Percentiles rank a stretch among this genome's conserved stretches.
phyloP scores from a whole-genome alignment of 768 basidiomycete species.

The Auriscalpium vulgare region DNA sequence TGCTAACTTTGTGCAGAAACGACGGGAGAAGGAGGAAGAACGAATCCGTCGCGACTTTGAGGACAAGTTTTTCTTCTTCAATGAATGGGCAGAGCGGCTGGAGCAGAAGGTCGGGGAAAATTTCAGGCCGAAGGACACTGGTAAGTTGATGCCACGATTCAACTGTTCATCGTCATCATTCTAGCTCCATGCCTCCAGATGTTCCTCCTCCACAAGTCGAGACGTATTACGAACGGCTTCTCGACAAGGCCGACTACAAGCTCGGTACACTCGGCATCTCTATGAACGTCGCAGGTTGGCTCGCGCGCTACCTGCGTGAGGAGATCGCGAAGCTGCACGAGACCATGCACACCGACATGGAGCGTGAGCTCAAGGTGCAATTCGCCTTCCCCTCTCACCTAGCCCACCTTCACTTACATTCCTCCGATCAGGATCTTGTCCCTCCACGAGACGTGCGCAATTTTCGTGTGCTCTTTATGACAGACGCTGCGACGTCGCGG shows the following conservation, averaged over 20 bases:
- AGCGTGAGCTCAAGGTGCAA: conserved; percentile 64
- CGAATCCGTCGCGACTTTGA: conserved; percentile 52
- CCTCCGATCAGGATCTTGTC: conserved; percentile 2
- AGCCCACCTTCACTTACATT: neutral
- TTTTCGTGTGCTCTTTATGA: conserved; percentile 11
- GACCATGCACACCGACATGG: conserved; percentile 49
- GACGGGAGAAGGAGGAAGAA: conserved; percentile 48
- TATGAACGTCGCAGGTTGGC: conserved; percentile 49
- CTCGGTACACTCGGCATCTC: conserved; percentile 34
- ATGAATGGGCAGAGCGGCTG: conserved; percentile 59
- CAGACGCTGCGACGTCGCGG: conserved; percentile 4
- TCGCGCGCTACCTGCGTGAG: conserved; percentile 45
- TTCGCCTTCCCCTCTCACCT: neutral
- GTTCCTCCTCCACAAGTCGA: conserved; percentile 28
- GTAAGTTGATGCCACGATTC: conserved; percentile 3
- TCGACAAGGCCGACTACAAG: conserved; percentile 43
- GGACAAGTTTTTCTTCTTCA: conserved; percentile 42
- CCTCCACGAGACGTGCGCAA: conserved; percentile 16
- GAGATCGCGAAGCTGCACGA: conserved; percentile 43
- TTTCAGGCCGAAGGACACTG: conserved; percentile 11
- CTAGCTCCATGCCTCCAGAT: conserved; percentile 10
- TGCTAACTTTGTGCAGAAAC: conserved; percentile 32
- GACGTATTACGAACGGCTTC: conserved; percentile 54
- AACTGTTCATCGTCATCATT: neutral
- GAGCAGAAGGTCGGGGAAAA: conserved; percentile 46